phyloP scores from a whole-genome alignment of 2,329 filamentous ascomycete species.

The Fusarium dimerum region DNA sequence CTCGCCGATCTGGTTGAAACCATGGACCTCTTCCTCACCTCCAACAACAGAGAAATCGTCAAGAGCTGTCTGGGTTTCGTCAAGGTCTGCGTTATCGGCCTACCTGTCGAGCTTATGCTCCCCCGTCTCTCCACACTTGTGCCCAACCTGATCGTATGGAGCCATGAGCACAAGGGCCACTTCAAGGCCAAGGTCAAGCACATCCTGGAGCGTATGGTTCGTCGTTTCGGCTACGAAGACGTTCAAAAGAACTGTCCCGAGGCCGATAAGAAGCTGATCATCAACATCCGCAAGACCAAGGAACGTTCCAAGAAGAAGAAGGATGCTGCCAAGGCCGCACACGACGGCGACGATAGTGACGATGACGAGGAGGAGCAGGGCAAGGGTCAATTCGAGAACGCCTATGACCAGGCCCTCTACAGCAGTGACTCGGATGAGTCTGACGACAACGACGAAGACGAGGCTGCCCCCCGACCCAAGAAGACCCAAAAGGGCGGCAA shows the following conservation, averaged over 20 bases:
- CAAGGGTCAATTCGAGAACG: constrained; percentile 75
- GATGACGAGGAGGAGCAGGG: constrained; percentile 49
- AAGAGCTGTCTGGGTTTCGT: constrained; percentile 93
- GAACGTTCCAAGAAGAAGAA: constrained; percentile 91
- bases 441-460: constrained; percentile 52
- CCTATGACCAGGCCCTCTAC: constrained; percentile 95
- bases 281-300: constrained; percentile 93
- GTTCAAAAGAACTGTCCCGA: constrained; percentile 83
- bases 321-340: constrained; percentile 62
- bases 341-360: constrained; percentile 58
- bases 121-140: constrained; percentile 76
- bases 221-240: constrained; percentile 81
- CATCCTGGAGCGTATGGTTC: constrained; percentile 91
- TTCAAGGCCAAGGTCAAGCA: constrained; percentile 98
- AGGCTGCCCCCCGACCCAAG: constrained; percentile 50
- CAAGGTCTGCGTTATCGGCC: constrained; percentile 88
- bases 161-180: constrained; percentile 96
- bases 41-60: constrained; percentile 95
- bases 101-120: constrained; percentile 77
- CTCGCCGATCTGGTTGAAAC: constrained; percentile 87
- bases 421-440: constrained; percentile 68
- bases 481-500: constrained; percentile 63
- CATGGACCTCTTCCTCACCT: constrained; percentile 93
- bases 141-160: constrained; percentile 92
- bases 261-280: constrained; percentile 83